A percentile compares a stretch with the other conserved stretches of the same genome.
phyloP scores from a whole-genome alignment of 352 stramenopile species.

The Phytophthora pseudosyringae region DNA sequence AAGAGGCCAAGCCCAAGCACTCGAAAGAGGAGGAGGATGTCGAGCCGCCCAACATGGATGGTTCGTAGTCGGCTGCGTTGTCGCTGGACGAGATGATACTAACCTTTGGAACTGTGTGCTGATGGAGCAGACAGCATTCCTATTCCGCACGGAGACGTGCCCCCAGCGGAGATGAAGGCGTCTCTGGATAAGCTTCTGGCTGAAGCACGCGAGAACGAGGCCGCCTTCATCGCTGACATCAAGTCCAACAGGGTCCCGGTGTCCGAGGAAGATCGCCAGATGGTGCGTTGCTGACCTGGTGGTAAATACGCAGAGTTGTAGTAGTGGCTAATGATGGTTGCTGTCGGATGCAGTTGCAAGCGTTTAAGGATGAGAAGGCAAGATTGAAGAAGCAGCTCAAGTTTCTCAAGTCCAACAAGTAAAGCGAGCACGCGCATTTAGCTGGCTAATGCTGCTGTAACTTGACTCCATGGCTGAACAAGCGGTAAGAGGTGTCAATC shows the following conservation, averaged over 20 bases:
- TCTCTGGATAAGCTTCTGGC: constrained; percentile 79
- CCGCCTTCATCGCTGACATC: constrained; percentile 77
- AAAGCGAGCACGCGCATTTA: constrained; percentile 19
- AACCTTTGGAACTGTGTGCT: constrained; percentile 4
- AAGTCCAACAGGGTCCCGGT: constrained; percentile 58
- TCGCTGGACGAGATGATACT: constrained; percentile 4
- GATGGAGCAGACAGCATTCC: constrained; percentile 46
- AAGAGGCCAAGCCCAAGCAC: constrained; percentile 27
- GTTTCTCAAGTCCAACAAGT: constrained; percentile 73
- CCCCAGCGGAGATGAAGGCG: constrained; percentile 67
- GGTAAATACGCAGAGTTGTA: not conserved
- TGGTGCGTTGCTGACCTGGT: constrained; percentile 46
- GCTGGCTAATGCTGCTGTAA: constrained; percentile 2
- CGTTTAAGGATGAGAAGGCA: constrained; percentile 88
- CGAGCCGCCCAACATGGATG: constrained; percentile 39
- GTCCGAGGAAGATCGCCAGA: constrained; percentile 78
- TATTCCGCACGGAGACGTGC: constrained; percentile 61
- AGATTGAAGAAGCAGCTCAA: constrained; percentile 88
- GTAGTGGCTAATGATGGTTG: constrained; percentile 5
- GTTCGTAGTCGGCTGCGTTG: constrained; percentile 20
- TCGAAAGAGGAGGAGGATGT: constrained; percentile 52
- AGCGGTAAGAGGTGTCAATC: not conserved
- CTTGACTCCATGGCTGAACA: constrained; percentile 5
- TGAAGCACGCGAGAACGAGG: constrained; percentile 83
- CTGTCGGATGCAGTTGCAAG: constrained; percentile 57